phyloP scores from a whole-genome alignment of 257 asterid genomes.

The Solanum pennellii region DNA sequence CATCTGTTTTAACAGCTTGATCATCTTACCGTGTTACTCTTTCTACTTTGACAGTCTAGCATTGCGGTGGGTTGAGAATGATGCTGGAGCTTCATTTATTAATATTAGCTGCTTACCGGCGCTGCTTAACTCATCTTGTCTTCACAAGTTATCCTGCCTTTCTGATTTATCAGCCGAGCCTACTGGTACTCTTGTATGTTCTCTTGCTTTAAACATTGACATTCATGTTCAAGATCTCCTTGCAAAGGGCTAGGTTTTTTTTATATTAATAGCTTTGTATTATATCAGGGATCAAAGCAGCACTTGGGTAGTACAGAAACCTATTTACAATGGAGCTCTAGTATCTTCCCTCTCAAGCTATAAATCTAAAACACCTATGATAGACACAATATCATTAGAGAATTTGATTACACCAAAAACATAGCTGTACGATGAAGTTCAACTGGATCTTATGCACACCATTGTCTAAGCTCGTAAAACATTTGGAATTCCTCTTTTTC shows the following conservation, averaged over 20 bases:
- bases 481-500: not conserved
- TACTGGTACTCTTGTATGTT: conserved; percentile 42
- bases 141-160: conserved; percentile 51
- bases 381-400: not conserved
- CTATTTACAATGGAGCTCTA: not conserved
- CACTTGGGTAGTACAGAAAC: not conserved
- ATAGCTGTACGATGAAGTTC: not conserved
- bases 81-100: conserved; percentile 51
- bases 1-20: not conserved
- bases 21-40: not conserved
- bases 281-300: not conserved
- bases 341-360: not conserved
- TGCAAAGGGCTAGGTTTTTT: not conserved
- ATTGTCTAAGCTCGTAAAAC: not conserved
- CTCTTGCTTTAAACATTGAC: not conserved
- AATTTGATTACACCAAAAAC: not conserved
- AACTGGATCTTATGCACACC: not conserved
- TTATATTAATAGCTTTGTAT: not conserved
- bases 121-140: conserved; percentile 65
- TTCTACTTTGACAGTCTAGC: conserved; percentile 44
- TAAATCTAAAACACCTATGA: not conserved
- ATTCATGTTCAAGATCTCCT: not conserved
- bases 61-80: conserved; percentile 65
- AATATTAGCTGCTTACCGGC: conserved; percentile 81
- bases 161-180: conserved; percentile 38